Conservation (phyloP, 1,284 basidiomycete species). For the Lentinula novae-zelandiae region DNA sequence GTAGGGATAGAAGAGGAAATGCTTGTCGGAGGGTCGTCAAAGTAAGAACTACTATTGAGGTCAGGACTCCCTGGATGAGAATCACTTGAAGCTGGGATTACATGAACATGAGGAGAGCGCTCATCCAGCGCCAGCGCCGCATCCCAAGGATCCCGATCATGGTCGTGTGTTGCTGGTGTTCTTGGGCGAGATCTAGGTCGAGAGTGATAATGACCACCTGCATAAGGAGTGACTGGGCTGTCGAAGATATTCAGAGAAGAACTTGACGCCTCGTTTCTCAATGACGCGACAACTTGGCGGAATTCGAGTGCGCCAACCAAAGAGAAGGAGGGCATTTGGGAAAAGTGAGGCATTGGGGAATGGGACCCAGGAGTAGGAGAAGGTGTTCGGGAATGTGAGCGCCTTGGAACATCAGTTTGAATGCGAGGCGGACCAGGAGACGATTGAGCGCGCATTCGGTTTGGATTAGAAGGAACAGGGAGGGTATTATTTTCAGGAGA, state of each 20-base stretch:
- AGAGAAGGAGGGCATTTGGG: constrained; percentile 78
- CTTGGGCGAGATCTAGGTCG: constrained; percentile 32
- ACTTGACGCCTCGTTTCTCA: constrained; percentile 62
- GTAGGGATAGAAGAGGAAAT: constrained; percentile 40
- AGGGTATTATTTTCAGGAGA: constrained; percentile 8
- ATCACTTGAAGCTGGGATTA: constrained; percentile 27
- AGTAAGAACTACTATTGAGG: constrained; percentile 16
- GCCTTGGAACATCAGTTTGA: constrained; percentile 36
- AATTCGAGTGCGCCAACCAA: constrained; percentile 93
- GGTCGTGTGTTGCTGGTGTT: constrained; percentile 24
- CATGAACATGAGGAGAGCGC: constrained; percentile 21
- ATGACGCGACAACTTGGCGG: constrained; percentile 80
- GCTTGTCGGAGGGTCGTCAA: constrained; percentile 18
- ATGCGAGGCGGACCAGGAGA: constrained; percentile 36
- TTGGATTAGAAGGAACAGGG: constrained; percentile 22
- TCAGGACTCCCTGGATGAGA: constrained; percentile 17
- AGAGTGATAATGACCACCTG: constrained; percentile 68
- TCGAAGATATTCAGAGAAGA: constrained; percentile 63
- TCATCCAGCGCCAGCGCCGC: constrained; percentile 45
- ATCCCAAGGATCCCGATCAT: constrained; percentile 45
- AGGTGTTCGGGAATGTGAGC: constrained; percentile 38
- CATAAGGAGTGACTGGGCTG: constrained; percentile 64
- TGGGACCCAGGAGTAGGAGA: constrained; percentile 22
- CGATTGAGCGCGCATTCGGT: constrained; percentile 30
- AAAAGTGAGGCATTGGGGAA: constrained; percentile 23